These are phyloP conservation scores for Phytophthora boehmeriae DNA, from an alignment of 352 stramenopile species.

Conservation along the genomic window DNA sequence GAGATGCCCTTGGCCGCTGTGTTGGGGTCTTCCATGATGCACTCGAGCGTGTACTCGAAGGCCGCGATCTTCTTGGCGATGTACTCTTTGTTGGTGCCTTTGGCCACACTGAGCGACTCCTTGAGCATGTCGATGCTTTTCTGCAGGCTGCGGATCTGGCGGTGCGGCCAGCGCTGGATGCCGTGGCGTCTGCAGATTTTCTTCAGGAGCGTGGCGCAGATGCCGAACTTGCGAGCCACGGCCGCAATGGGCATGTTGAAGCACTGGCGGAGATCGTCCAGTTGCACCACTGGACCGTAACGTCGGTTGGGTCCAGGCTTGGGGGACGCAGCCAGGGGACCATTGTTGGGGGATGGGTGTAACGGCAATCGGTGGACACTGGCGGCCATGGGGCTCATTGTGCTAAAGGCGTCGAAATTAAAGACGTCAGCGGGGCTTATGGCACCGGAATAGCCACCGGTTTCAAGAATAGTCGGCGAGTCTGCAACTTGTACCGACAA, in stretches of 20 bases:
- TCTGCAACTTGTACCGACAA: conserved; percentile 62
- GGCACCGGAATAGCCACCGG: conserved; percentile 11
- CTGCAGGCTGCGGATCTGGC: conserved; percentile 81
- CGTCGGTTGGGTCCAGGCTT: conserved; percentile 45
- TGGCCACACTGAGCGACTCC: conserved; percentile 72
- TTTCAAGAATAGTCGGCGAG: no score
- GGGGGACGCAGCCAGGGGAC: not conserved
- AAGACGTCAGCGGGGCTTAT: conserved; percentile 36
- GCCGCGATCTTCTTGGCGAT: conserved; percentile 84
- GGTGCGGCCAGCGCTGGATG: conserved; percentile 85
- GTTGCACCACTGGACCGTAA: conserved; percentile 69
- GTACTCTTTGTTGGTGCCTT: conserved; percentile 80
- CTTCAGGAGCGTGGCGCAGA: conserved; percentile 87
- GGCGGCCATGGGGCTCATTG: conserved; percentile 60
- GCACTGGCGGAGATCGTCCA: conserved; percentile 76
- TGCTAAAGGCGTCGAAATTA: conserved; percentile 38
- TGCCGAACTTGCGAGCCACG: conserved; percentile 82
- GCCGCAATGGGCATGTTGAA: conserved; percentile 88
- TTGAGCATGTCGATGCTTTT: conserved; percentile 87
- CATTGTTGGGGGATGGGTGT: conserved; percentile 6
- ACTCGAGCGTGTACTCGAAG: conserved; percentile 83
- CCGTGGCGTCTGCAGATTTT: conserved; percentile 84
- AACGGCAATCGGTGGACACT: conserved; percentile 18
- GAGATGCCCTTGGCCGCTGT: conserved; percentile 79
- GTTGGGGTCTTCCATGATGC: conserved; percentile 83